phyloP scores from a whole-genome alignment of 2,329 filamentous ascomycete genomes.

The Cladosporium oxysporum region DNA sequence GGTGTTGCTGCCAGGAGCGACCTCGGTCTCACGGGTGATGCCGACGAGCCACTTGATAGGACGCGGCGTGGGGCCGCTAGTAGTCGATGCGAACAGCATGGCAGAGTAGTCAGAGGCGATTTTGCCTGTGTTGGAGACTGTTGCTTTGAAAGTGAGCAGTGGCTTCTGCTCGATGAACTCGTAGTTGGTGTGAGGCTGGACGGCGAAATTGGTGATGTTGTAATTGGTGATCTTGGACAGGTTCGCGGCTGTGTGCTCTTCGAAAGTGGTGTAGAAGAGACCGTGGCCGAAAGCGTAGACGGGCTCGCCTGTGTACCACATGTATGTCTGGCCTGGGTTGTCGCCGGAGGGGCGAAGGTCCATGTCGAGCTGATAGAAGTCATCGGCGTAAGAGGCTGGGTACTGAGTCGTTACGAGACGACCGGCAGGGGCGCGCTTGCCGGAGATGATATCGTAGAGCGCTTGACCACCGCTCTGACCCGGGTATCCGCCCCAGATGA shows the following conservation, averaged over 20 bases:
- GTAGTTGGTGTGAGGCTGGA: slow-evolving; percentile 30
- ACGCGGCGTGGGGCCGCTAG: slow-evolving; percentile 43
- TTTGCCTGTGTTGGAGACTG: slow-evolving; percentile 41
- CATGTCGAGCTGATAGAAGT: slow-evolving; percentile 28
- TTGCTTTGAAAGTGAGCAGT: slow-evolving; percentile 41
- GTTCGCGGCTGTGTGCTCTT: slow-evolving; percentile 22
- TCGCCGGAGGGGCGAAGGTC: slow-evolving; percentile 40
- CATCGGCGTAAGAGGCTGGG: slow-evolving; percentile 41
- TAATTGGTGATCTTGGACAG: slow-evolving; percentile 27
- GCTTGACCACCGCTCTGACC: slow-evolving; percentile 47
- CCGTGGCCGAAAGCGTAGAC: slow-evolving; percentile 48
- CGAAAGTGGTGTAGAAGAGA: slow-evolving; percentile 48
- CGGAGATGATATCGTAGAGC: slow-evolving; percentile 45
- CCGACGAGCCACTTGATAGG: slow-evolving; percentile 46
- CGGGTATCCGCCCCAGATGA: slow-evolving; percentile 49
- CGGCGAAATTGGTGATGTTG: slow-evolving; percentile 41
- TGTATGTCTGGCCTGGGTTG: slow-evolving; percentile 46
- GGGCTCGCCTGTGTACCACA: slow-evolving; percentile 44
- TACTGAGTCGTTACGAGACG: slow-evolving; percentile 43
- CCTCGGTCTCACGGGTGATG: slow-evolving; percentile 25
- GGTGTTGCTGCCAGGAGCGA: slow-evolving; percentile 19
- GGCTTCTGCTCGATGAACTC: slow-evolving; percentile 37
- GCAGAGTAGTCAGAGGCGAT: slow-evolving; percentile 44
- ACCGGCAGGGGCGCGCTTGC: slow-evolving; percentile 44
- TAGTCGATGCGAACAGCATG: slow-evolving; percentile 43